A percentile compares a stretch with the other conserved stretches of the same genome.
Conservation (phyloP, 2,329 filamentous ascomycete genomes). For the Alternaria conjuncta region DNA sequence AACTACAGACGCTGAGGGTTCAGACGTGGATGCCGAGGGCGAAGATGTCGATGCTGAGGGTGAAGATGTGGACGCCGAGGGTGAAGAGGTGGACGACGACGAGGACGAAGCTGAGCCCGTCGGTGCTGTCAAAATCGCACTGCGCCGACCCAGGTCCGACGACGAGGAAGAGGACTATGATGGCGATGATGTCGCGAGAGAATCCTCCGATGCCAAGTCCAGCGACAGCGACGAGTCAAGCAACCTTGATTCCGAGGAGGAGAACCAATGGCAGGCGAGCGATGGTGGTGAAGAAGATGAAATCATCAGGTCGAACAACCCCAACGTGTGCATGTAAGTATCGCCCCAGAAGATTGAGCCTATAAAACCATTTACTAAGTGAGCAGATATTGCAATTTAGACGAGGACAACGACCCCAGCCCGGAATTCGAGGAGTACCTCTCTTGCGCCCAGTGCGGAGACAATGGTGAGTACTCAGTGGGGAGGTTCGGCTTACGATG, state of each 20-base stretch:
- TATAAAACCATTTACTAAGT: constrained; percentile 15
- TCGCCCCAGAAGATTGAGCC: neutral
- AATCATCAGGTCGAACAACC: constrained; percentile 55
- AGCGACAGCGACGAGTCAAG: constrained; percentile 50
- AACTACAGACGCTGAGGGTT: constrained; percentile 49
- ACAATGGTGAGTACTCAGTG: constrained; percentile 71
- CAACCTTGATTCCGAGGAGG: constrained; percentile 61
- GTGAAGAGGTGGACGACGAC: constrained; percentile 58
- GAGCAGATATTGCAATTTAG: constrained; percentile 77
- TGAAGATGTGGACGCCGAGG: constrained; percentile 52
- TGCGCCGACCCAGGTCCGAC: constrained; percentile 35
- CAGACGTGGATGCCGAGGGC: constrained; percentile 56
- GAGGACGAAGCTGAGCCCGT: constrained; percentile 57
- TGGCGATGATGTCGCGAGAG: constrained; percentile 49
- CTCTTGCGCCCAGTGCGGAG: constrained; percentile 76
- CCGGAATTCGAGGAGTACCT: constrained; percentile 83
- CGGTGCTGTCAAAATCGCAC: constrained; percentile 51
- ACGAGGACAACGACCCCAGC: constrained; percentile 81
- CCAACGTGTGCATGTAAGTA: constrained; percentile 70
- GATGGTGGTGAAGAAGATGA: constrained; percentile 65
- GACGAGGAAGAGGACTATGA: constrained; percentile 51
- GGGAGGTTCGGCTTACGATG: constrained; percentile 34
- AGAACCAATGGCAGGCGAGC: constrained; percentile 60
- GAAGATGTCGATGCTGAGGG: constrained; percentile 56
- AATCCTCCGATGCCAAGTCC: constrained; percentile 46